Percentiles rank a stretch among this genome's conserved stretches.
Evolutionary conservation across 176 grass and related monocot genomes (phyloP).

Genomic region (Secale cereale): DNA sequence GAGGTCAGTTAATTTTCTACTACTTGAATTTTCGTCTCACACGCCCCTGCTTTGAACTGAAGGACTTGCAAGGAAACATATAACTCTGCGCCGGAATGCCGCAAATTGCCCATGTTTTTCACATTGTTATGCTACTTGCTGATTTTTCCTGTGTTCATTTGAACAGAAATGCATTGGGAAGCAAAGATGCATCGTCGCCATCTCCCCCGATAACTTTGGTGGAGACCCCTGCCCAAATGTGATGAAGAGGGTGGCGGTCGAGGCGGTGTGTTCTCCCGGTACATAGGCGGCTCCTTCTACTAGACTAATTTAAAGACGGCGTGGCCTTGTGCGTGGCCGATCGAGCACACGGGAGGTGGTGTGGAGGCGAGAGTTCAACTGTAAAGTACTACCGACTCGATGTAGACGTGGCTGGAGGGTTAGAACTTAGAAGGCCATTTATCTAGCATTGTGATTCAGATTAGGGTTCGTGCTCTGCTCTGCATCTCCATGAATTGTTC

Average conservation of each 20-base stretch:
- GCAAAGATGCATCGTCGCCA: constrained; percentile 57
- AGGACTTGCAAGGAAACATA: not conserved
- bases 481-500: constrained; percentile 55
- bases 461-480: constrained; percentile 28
- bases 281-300: constrained; percentile 19
- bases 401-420: constrained; percentile 29
- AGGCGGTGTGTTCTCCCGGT: constrained; percentile 56
- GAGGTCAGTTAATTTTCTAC: constrained; percentile 45
- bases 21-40: not conserved
- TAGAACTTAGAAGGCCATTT: constrained; percentile 36
- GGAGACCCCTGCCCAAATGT: constrained; percentile 68
- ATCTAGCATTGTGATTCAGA: constrained; percentile 41
- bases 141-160: not conserved
- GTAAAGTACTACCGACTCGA: constrained; percentile 63
- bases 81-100: not conserved
- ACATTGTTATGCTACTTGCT: not conserved
- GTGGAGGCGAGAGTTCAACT: constrained; percentile 34
- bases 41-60: not conserved
- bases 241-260: constrained; percentile 83
- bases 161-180: constrained; percentile 87
- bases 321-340: not conserved
- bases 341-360: not conserved
- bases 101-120: not conserved
- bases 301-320: constrained; percentile 8
- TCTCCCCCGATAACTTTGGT: constrained; percentile 66